Evolutionary conservation across 768 basidiomycete species (phyloP), one percentile per base, ranked within the genome.

Genomic region (Russula foetens): DNA sequence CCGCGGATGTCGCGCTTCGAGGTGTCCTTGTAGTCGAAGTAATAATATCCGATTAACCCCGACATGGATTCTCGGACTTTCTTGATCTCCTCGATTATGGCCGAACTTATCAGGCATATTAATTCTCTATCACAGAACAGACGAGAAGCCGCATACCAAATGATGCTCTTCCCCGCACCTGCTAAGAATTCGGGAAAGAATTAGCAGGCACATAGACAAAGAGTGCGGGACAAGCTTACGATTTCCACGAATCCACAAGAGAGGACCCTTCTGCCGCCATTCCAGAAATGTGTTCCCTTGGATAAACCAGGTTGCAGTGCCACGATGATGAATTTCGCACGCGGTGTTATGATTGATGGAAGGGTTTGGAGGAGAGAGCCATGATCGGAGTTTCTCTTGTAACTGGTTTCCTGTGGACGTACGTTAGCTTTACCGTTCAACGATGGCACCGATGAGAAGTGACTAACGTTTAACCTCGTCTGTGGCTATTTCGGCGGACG

Each of bases 281-380:
- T 31, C 56, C 7, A 2, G 17, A 14, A 39, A 49, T n/a, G 19
- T 21, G 19, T 12, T 21, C 7, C 48, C 17, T 11, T 31, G 17
- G n/a, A 49, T 49, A 49, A 57, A 49, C 56, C 56, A 57, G 0
- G 5, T 41, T 14, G 47, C 12, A 0, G 56, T 48, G 21, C 47
- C 56, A 39, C 7, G 2, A 17, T 57, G 38, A 1, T 41, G 47
- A 28, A 33, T n/a, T 15, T 49, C 24, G 12, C 56, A 21, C 24
- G 46, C 47, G n/a, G n/a, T 26, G 17, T 38, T 39, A 35, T 57
- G 56, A 41, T 57, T 49, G 38, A 21, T 15, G 11, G 38, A 48
- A 28, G 56, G 46, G 31, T 49, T 15, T 15, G 56, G 56, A 28
- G 56, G 56, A 26, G 46, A 29, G n/a, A 57, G 46, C 56, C 56